Evolutionary conservation across 2,329 filamentous ascomycete species (phyloP).

Genomic region (Penicillium sp.): DNA sequence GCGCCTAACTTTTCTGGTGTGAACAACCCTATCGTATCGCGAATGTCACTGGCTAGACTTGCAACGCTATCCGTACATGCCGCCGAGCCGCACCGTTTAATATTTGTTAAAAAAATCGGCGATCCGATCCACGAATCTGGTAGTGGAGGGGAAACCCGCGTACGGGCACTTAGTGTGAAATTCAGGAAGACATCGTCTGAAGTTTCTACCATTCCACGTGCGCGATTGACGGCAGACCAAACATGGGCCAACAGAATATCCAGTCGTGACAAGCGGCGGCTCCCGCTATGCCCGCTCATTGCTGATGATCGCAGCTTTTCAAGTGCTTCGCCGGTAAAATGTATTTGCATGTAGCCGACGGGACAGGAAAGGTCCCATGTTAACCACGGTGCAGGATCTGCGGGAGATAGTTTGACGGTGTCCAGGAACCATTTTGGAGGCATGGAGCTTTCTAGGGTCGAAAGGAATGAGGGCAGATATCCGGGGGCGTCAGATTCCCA

Average conservation of each 20-base stretch:
- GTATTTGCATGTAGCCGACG: not conserved
- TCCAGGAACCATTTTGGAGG: not conserved
- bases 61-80: not conserved
- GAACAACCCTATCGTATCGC: slow-evolving; percentile 34
- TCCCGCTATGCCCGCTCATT: not conserved
- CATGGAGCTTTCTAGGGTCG: slow-evolving; percentile 16
- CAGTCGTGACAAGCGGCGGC: slow-evolving; percentile 35
- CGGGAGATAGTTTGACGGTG: not conserved
- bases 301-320: not conserved
- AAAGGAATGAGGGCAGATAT: slow-evolving; percentile 13
- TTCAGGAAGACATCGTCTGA: slow-evolving; percentile 37
- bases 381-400: not conserved
- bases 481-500: slow-evolving; percentile 29
- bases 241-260: slow-evolving; percentile 47
- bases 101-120: slow-evolving; percentile 40
- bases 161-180: slow-evolving; percentile 40
- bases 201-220: slow-evolving; percentile 27
- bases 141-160: slow-evolving; percentile 37
- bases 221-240: slow-evolving; percentile 44
- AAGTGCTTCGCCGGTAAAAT: not conserved
- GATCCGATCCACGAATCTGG: slow-evolving; percentile 44
- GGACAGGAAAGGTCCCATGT: not conserved
- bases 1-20: slow-evolving; percentile 36
- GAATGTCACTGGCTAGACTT: slow-evolving; percentile 25
- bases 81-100: slow-evolving; percentile 20